phyloP scores from a whole-genome alignment of 2,329 filamentous ascomycete genomes.

The Lecanosticta acicola region DNA sequence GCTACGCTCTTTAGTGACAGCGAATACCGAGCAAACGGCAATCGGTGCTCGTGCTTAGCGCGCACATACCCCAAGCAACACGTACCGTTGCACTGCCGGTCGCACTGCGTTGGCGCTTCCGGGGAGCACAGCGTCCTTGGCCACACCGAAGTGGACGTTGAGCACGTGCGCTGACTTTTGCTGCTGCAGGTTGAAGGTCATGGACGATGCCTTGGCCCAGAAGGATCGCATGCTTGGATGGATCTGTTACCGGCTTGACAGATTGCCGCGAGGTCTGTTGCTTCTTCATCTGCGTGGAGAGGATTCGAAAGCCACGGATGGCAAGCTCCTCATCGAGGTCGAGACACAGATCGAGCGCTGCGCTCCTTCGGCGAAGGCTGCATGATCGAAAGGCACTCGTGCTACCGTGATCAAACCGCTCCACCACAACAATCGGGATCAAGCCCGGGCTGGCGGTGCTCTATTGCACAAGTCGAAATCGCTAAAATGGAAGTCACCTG shows the following conservation, averaged over 20 bases:
- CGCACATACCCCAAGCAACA: not conserved
- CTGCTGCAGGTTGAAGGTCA: conserved; percentile 65
- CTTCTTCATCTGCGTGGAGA: conserved; percentile 71
- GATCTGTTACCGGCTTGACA: conserved; percentile 81
- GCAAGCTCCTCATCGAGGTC: conserved; percentile 59
- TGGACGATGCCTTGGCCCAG: conserved; percentile 69
- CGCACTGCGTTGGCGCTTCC: not conserved
- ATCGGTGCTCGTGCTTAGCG: conserved; percentile 6
- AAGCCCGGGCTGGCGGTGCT: too few species aligned
- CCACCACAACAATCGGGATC: too few species aligned
- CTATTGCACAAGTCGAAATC: too few species aligned
- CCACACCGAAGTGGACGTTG: too few species aligned
- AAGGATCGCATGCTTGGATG: conserved; percentile 74
- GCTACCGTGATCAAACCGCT: not conserved
- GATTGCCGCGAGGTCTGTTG: conserved; percentile 68
- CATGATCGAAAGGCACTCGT: not conserved
- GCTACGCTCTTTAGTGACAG: not conserved
- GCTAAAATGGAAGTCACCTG: too few species aligned
- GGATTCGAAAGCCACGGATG: conserved; percentile 60
- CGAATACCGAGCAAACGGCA: not conserved
- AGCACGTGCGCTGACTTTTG: conserved; percentile 4
- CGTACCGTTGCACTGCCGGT: not conserved
- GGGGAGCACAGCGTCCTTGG: conserved; percentile 1
- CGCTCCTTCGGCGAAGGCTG: not conserved
- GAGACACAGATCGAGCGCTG: conserved; percentile 24